A percentile compares a stretch with the other conserved stretches of the same genome.
These are phyloP conservation scores for Ballota nigra DNA, from an alignment of 257 asterid species.

Conservation along the genomic window DNA sequence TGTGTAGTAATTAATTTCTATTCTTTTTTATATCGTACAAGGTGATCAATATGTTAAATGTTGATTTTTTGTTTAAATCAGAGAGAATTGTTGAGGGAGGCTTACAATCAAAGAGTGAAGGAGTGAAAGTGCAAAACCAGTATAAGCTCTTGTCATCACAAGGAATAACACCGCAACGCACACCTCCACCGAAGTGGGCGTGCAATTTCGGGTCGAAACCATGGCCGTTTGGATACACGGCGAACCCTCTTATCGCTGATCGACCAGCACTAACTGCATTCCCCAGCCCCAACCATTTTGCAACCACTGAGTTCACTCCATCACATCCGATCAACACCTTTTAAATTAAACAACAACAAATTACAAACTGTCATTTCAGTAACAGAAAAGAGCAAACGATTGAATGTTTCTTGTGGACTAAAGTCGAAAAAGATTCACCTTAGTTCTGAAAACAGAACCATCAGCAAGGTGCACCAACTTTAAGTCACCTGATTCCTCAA, in stretches of 20 bases:
- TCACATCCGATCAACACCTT: slow-evolving; percentile 86
- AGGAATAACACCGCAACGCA: slow-evolving; percentile 60
- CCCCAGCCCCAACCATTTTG: slow-evolving; percentile 68
- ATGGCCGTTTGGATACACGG: slow-evolving; percentile 56
- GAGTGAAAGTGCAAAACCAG: slow-evolving; percentile 70
- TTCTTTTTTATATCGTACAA: too few relatives aligned
- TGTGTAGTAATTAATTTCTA: too few relatives aligned
- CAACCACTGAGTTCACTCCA: slow-evolving; percentile 76
- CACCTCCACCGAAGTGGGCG: slow-evolving; percentile 58
- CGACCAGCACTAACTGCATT: slow-evolving; percentile 47
- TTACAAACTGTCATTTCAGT: neutral
- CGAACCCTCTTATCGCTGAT: slow-evolving; percentile 71
- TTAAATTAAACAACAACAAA: neutral
- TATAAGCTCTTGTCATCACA: slow-evolving; percentile 57
- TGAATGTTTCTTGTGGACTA: too few relatives aligned
- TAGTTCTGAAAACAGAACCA: slow-evolving; percentile 56
- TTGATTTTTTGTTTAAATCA: too few relatives aligned
- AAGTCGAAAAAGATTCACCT: slow-evolving; percentile 37
- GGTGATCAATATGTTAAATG: too few relatives aligned
- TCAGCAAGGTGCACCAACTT: slow-evolving; percentile 75
- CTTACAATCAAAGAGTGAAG: slow-evolving; percentile 52
- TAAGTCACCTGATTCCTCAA: slow-evolving; percentile 58
- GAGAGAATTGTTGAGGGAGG: neutral
- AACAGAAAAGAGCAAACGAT: neutral
- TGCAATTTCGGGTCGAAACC: slow-evolving; percentile 49